These are phyloP conservation scores for Cladorrhinum sp. DNA, from an alignment of 2,329 filamentous ascomycete genomes.

Conservation along the genomic window DNA sequence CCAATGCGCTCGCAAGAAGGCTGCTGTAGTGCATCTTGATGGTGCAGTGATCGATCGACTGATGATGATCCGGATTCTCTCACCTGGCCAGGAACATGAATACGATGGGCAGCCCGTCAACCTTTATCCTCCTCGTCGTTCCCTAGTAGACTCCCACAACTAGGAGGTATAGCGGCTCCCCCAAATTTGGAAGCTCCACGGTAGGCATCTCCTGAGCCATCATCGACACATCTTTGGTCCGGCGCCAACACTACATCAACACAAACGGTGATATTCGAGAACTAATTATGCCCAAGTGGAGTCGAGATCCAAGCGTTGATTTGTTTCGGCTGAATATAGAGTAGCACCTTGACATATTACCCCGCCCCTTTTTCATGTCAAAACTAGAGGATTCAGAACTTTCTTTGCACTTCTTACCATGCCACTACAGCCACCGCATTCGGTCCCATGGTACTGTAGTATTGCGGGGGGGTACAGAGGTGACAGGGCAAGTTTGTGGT, in stretches of 20 bases:
- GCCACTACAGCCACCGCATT: not conserved
- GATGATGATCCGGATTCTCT: not conserved
- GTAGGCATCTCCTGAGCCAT: not conserved
- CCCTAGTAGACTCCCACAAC: not conserved
- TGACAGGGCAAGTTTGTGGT: not conserved
- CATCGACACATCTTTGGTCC: not conserved
- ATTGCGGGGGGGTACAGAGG: slow-evolving; percentile 2
- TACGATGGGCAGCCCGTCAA: not conserved
- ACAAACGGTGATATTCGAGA: not conserved
- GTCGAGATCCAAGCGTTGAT: not conserved
- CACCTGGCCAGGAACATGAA: not conserved
- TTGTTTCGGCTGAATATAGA: slow-evolving; percentile 4
- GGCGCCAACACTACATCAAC: not conserved
- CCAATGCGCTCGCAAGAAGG: slow-evolving; percentile 15
- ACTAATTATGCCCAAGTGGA: not conserved
- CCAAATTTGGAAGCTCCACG: not conserved
- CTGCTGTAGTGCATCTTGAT: slow-evolving; percentile 15
- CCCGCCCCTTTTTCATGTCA: not conserved
- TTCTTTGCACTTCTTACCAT: not conserved
- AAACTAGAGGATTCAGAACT: not conserved
- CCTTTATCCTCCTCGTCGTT: not conserved
- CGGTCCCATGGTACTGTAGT: not conserved
- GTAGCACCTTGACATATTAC: slow-evolving; percentile 3
- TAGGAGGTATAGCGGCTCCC: too few relatives aligned
- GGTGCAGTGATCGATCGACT: not conserved